Evolutionary conservation across 139 green algal species (phyloP).

Genomic region (Coccomyxa sp.): DNA sequence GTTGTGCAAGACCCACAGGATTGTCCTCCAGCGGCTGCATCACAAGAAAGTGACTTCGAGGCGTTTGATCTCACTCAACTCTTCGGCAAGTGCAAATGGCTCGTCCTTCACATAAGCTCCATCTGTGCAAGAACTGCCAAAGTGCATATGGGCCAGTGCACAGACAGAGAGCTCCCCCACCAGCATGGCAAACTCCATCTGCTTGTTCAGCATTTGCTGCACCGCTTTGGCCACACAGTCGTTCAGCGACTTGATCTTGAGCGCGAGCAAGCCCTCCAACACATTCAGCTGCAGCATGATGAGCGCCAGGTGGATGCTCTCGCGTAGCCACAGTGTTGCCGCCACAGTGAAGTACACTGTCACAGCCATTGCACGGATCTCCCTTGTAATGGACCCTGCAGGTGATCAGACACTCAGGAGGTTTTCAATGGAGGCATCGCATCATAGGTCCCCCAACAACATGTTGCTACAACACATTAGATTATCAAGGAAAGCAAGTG

Average conservation of each 20-base stretch:
- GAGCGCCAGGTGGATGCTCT: not conserved
- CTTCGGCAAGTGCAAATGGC: not conserved
- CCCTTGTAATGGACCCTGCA: not conserved
- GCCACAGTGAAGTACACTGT: not conserved
- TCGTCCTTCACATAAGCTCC: not conserved
- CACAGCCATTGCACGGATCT: not conserved
- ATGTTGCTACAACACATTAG: no score
- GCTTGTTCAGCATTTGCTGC: not conserved
- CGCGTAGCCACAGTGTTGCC: not conserved
- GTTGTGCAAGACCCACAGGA: not conserved
- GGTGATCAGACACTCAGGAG: no score
- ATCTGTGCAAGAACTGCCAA: not conserved
- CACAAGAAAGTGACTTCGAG: not conserved
- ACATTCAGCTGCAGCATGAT: slow-evolving; percentile 3
- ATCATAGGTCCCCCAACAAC: no score
- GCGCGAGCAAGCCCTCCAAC: not conserved
- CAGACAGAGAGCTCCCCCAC: not conserved
- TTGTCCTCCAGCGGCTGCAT: slow-evolving; percentile 1
- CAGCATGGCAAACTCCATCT: slow-evolving; percentile 1
- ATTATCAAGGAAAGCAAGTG: no score
- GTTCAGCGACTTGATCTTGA: slow-evolving; percentile 7
- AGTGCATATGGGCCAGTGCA: not conserved
- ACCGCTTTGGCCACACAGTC: not conserved
- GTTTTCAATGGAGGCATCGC: no score
- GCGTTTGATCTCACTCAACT: no score